Evolutionary conservation across 805 yeast species (phyloP).

Genomic region (Saccharomycopsis malanga): DNA sequence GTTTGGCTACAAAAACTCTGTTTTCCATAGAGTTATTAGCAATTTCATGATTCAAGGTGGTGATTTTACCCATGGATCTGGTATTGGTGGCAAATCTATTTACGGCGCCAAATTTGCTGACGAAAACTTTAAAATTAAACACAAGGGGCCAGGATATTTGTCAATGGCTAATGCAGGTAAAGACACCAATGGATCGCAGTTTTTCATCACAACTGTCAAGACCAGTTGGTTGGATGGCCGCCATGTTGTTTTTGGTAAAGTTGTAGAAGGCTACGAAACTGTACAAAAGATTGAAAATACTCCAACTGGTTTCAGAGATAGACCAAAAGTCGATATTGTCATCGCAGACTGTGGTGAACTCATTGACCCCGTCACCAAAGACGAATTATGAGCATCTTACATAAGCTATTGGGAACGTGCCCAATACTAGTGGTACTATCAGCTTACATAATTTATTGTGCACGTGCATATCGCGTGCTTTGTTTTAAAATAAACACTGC

Average conservation of each 20-base stretch:
- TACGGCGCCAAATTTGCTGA: conserved; percentile 62
- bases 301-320: conserved; percentile 63
- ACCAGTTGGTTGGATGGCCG: conserved; percentile 90
- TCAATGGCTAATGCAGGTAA: conserved; percentile 80
- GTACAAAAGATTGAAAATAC: conserved; percentile 68
- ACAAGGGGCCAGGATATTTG: conserved; percentile 59
- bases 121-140: conserved; percentile 62
- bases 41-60: conserved; percentile 78
- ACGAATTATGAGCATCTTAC: conserved; percentile 19
- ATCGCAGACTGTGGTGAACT: conserved; percentile 70
- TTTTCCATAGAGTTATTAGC: conserved; percentile 68
- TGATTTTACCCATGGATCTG: conserved; percentile 63
- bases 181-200: conserved; percentile 87
- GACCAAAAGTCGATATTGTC: conserved; percentile 58
- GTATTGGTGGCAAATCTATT: conserved; percentile 70
- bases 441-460: too few relatives aligned
- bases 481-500: too few relatives aligned
- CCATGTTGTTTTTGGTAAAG: conserved; percentile 97
- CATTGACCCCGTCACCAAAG: conserved; percentile 22
- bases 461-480: too few relatives aligned
- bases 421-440: too few relatives aligned
- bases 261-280: conserved; percentile 79
- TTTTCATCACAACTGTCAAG: conserved; percentile 86
- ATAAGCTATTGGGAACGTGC: too few relatives aligned
- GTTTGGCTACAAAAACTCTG: conserved; percentile 53